Base-by-base conservation (phyloP, 2,329 filamentous ascomycete species). In the Cordyceps fumosorosea region DNA sequence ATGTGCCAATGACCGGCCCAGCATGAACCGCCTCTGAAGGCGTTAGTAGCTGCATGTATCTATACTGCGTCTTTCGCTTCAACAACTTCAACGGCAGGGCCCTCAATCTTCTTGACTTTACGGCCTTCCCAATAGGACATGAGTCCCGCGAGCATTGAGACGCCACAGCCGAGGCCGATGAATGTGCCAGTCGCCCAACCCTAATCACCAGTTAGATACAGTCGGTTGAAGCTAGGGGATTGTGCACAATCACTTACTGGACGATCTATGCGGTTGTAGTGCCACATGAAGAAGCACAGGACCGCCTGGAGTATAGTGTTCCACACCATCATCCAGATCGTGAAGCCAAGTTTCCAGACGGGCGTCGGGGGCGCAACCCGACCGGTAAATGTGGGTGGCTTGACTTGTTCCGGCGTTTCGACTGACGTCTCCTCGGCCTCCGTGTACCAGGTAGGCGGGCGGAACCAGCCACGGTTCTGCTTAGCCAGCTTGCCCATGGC, bases 71-170 rank as follows among this genome's bases (percentile, higher is more conserved):
- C 50, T 24, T 16, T 14, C 10, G 40, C 48, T 14, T 54, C 40
- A 6, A 69, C 60, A 22, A 69, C 51, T 22, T 65, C 57, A 0
- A 69, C 67, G 22, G 66, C 62, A 0, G 68, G 67, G 3, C 67
- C 67, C 34, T 69, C 67, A 29, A 68, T 68, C 29, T 68, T 67
- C 62, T 69, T 69, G 18, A 69, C 67, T 56, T 68, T 69, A 0
- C 67, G 65, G 2, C 67, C 67, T 48, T 69, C 67, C 67, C 67
- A 69, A 65, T 66, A 69, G 1, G 67, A 68, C 67, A 69, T 66
- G 7, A 68, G 50, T n/a, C 67, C 67, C 0, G 67, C 67, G 5
- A 66, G 48, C 67, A 69, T 69, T 11, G 66, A 57, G n/a, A 67
- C 65, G 52, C 66, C 67, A 52, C 67, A 69, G 11, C 66, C 67